phyloP scores from a whole-genome alignment of 129 eudicot genomes.

The Flaveria sonorensis region DNA sequence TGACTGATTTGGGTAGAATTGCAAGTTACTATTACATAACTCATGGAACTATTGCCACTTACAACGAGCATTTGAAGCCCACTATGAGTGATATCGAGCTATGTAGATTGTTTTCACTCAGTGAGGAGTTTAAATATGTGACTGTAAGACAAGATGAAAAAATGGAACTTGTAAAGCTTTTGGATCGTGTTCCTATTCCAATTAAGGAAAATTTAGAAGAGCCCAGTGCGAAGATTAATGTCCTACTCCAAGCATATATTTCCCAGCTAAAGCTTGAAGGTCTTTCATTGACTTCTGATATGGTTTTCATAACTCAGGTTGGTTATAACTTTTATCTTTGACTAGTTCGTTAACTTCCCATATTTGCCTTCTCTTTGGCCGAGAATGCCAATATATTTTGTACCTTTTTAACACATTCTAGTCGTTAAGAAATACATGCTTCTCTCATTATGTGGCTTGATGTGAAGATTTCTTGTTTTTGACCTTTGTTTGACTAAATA shows the following conservation, averaged over 20 bases:
- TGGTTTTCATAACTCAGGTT: constrained; percentile 95
- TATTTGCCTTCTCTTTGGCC: background rate
- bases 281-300: constrained; percentile 86
- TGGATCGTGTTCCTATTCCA: constrained; percentile 93
- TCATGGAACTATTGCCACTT: constrained; percentile 91
- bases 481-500: background rate
- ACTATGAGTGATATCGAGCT: constrained; percentile 98
- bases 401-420: background rate
- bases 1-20: constrained; percentile 93
- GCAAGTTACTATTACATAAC: constrained; percentile 93
- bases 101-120: constrained; percentile 88
- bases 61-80: constrained; percentile 95
- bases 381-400: background rate
- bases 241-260: constrained; percentile 86
- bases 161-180: constrained; percentile 89
- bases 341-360: background rate
- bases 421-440: background rate
- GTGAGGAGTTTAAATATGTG: constrained; percentile 93
- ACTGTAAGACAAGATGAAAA: constrained; percentile 97
- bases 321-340: background rate
- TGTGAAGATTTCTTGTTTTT: background rate
- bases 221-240: constrained; percentile 96
- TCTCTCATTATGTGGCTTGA: background rate
- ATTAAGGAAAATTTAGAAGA: constrained; percentile 91
- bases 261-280: constrained; percentile 92